phyloP scores from a whole-genome alignment of 495 filamentous ascomycete species.

The Lasiosphaeria miniovina region DNA sequence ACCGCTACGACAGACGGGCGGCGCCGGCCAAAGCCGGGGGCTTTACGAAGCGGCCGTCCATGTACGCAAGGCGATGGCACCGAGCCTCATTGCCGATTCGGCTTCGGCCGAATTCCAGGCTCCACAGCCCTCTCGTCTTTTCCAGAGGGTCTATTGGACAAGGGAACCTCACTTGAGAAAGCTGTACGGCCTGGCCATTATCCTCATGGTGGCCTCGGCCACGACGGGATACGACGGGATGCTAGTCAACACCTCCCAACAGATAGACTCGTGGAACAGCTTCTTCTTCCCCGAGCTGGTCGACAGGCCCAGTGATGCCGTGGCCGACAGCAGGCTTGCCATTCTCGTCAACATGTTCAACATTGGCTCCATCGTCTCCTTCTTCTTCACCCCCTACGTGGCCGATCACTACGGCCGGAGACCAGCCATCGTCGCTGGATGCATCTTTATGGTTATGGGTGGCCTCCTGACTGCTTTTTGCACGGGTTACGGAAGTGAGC shows the following conservation, averaged over 20 bases:
- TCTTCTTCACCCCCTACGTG: constrained; percentile 64
- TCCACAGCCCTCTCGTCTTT: constrained; percentile 45
- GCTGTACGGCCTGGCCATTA: constrained; percentile 53
- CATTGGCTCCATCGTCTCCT: constrained; percentile 61
- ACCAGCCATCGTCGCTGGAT: constrained; percentile 57
- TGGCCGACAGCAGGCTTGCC: constrained; percentile 49
- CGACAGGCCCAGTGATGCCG: constrained; percentile 33
- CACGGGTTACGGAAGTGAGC: constrained; percentile 35
- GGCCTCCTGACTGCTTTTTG: constrained; percentile 39
- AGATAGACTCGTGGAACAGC: constrained; percentile 49
- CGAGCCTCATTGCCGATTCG: constrained; percentile 12
- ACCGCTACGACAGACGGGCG: no score
- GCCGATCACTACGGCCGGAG: constrained; percentile 61
- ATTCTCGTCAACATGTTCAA: constrained; percentile 69
- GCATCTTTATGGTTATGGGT: constrained; percentile 53
- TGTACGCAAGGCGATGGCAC: background rate
- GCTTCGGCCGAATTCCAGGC: constrained; percentile 34
- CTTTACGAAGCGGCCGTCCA: no score
- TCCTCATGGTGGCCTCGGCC: constrained; percentile 61
- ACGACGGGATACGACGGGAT: constrained; percentile 67
- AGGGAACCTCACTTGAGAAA: constrained; percentile 57
- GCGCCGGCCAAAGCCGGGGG: no score
- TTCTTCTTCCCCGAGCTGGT: constrained; percentile 47
- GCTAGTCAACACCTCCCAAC: constrained; percentile 57
- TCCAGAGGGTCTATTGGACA: constrained; percentile 59